phyloP scores from a whole-genome alignment of 306 rosid genomes.

The Ochetophila trinervis region DNA sequence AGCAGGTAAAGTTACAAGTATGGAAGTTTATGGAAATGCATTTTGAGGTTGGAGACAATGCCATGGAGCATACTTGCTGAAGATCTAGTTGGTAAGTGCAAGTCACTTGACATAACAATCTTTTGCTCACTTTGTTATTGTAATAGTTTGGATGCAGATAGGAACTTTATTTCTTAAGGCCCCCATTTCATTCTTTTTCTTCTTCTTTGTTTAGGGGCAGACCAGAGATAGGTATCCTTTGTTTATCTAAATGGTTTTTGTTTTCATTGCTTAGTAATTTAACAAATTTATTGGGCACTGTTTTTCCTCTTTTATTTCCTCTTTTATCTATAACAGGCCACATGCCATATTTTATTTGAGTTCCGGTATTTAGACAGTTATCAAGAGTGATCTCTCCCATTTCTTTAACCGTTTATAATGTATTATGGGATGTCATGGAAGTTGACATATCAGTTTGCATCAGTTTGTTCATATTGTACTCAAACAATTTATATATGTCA shows the following conservation, averaged over 20 bases:
- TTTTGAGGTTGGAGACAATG: constrained; percentile 27
- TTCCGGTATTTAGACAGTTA: background rate
- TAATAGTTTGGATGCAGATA: constrained; percentile 9
- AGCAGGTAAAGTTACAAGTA: constrained; percentile 36
- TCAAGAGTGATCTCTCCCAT: background rate
- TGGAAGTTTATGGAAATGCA: constrained; percentile 25
- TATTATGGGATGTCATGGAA: background rate
- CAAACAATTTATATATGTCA: too few species aligned
- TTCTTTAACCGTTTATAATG: background rate
- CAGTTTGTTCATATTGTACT: too few species aligned
- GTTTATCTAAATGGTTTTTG: background rate
- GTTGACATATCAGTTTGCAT: background rate
- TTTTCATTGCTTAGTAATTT: background rate
- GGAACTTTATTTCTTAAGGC: constrained; percentile 24
- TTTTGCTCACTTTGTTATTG: constrained; percentile 24
- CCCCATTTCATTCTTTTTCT: background rate
- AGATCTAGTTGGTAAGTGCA: constrained; percentile 21
- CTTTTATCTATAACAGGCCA: background rate
- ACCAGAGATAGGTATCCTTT: constrained; percentile 4
- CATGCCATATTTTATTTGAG: constrained; percentile 1
- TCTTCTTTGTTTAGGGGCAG: background rate
- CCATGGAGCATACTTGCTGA: constrained; percentile 30
- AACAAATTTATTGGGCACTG: background rate
- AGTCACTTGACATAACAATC: constrained; percentile 19
- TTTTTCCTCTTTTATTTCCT: constrained; percentile 11